Evolutionary conservation across 495 filamentous ascomycete species (phyloP).

Genomic region (Aspergillus egyptiacus): DNA sequence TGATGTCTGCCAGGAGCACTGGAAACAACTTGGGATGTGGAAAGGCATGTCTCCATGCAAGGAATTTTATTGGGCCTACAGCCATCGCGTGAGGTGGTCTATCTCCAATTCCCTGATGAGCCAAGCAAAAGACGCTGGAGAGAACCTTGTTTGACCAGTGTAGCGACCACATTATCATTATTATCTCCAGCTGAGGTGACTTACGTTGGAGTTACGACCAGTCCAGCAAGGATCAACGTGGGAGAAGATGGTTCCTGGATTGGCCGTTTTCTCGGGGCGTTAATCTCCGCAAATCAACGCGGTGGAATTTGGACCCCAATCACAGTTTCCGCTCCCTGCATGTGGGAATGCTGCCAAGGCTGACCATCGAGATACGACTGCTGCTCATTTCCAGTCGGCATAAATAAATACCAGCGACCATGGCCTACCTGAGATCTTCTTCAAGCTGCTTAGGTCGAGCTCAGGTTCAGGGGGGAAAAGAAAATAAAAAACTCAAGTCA

Average conservation of each 20-base stretch:
- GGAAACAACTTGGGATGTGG: no score
- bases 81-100: no score
- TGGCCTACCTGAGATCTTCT: not conserved
- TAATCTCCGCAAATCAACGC: constrained; percentile 1
- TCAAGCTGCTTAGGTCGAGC: not conserved
- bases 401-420: constrained; percentile 7
- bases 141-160: constrained; percentile 1
- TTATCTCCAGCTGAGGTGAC: not conserved
- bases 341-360: constrained; percentile 10
- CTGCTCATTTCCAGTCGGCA: not conserved
- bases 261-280: not conserved
- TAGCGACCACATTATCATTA: no score
- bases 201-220: no score
- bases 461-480: not conserved
- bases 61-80: no score
- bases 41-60: no score
- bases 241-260: constrained; percentile 2
- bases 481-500: not conserved
- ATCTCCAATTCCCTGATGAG: no score
- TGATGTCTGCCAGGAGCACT: no score
- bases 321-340: constrained; percentile 5
- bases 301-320: constrained; percentile 10
- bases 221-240: constrained; percentile 9
- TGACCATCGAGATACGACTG: not conserved
- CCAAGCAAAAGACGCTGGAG: not conserved